Base-by-base conservation (phyloP, 163 green algal species). In the Scenedesmus sp. region DNA sequence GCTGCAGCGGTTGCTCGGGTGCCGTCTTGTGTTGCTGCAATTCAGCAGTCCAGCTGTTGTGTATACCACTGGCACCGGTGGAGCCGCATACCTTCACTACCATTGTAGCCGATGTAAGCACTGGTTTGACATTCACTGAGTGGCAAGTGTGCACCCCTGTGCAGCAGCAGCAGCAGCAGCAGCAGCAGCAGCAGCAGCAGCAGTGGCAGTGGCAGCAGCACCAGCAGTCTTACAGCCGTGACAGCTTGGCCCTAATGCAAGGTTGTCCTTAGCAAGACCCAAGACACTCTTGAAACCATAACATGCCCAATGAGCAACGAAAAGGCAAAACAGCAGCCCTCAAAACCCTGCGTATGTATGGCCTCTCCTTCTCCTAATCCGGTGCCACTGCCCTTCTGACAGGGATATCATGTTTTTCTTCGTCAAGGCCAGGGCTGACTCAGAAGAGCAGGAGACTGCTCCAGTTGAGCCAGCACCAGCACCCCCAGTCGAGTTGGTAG, bases 371-470 rank as follows among this genome's bases (percentile, higher is more conserved):
- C 52, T 6, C 2, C 70, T 23, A 52, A 52, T 52, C 5, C 23
- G 23, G 23, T 79, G 70, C 70, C 23, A 52, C 23, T 52, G 23
- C 23, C 70, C 23, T 79, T 23, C 23, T 79, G 70, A 79, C 70
- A 46, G 70, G 7, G 0, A 52, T 79, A 79, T 79, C 23, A 79
- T 79, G 70, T 79, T 79, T 46, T 79, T 79, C 70, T 79, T 79
- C 70, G 70, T 79, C 70, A 84, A 57, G 12, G 87, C 23, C 15
- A 91, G n/a, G 20, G 87, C 87, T 64, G 70, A 91, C 87, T 74
- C 87, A 52, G 64, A 76, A 64, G 85, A 82, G 56, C 46, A 89
- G 66, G 67, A 83, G 66, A 66, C 46, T n/a, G 52, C 86, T 81
- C 34, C 52, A 79, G 1, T 79, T 79, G 70, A 79, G 70, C 70